phyloP scores from a whole-genome alignment of 805 yeast genomes.

The Nakazawaea molendinolei region DNA sequence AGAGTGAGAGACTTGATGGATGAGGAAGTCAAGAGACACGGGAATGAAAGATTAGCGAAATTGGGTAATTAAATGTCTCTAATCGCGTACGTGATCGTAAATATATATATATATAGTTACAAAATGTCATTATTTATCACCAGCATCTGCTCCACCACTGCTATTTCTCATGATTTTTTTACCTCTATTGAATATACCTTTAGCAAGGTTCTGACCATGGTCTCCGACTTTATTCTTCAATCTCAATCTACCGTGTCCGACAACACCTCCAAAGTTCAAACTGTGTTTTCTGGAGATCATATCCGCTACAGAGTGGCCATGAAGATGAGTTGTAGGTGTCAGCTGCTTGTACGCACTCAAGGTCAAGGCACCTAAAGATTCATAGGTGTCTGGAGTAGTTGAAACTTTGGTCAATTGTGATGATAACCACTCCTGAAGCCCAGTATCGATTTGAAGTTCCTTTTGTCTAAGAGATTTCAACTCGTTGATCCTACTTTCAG shows the following conservation, averaged over 20 bases:
- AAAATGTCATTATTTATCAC: too few species aligned
- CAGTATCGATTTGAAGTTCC: constrained; percentile 43
- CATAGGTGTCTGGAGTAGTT: constrained; percentile 25
- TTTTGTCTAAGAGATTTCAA: constrained; percentile 36
- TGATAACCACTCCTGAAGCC: constrained; percentile 50
- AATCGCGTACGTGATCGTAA: neutral
- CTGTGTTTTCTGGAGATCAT: constrained; percentile 39
- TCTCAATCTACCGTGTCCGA: constrained; percentile 40
- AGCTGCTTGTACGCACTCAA: constrained; percentile 63
- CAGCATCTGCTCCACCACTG: constrained; percentile 1
- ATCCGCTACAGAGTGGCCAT: constrained; percentile 33
- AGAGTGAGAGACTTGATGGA: constrained; percentile 83
- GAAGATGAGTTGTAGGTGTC: constrained; percentile 30
- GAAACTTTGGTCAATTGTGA: constrained; percentile 34
- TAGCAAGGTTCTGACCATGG: constrained; percentile 44
- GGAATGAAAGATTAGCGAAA: constrained; percentile 48
- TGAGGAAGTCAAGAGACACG: constrained; percentile 70
- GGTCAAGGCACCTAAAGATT: constrained; percentile 48
- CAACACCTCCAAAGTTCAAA: constrained; percentile 37
- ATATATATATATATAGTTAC: neutral
- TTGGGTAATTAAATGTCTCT: constrained; percentile 19
- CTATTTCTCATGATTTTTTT: constrained; percentile 39
- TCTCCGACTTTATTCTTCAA: constrained; percentile 42
- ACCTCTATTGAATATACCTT: constrained; percentile 50
- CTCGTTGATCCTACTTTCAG: constrained; percentile 33